These are phyloP conservation scores for Marasmius tenuissimus DNA, from an alignment of 1,284 basidiomycete species.

Conservation along the genomic window DNA sequence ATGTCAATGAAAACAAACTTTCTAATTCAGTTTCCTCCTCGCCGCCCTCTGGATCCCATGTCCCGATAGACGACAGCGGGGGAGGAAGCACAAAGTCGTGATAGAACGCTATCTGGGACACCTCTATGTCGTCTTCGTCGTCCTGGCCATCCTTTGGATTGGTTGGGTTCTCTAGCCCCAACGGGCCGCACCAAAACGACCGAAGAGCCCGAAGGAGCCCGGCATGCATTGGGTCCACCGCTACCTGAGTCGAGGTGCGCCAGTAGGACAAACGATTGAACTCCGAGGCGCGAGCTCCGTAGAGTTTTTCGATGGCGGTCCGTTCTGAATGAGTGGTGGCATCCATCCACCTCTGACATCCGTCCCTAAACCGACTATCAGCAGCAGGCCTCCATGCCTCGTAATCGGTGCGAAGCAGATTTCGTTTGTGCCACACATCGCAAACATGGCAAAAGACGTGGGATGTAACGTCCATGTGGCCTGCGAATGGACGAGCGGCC, in stretches of 20 bases:
- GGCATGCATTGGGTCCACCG: slow-evolving; percentile 9
- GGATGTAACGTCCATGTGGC: not conserved
- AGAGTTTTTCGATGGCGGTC: slow-evolving; percentile 1
- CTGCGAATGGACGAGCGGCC: not conserved
- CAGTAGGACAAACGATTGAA: slow-evolving; percentile 5
- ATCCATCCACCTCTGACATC: not conserved
- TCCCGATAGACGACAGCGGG: not conserved
- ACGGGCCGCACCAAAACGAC: not conserved
- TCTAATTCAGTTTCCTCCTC: not conserved
- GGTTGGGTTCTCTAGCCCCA: slow-evolving; percentile 8
- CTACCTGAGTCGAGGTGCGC: not conserved
- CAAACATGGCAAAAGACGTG: slow-evolving; percentile 1
- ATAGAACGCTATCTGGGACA: slow-evolving; percentile 3
- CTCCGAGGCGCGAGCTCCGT: slow-evolving; percentile 2
- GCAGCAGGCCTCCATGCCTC: not conserved
- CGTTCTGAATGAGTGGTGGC: not conserved
- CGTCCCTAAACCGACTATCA: not conserved
- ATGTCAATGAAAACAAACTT: not conserved
- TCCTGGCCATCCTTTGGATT: not conserved
- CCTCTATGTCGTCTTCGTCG: not conserved
- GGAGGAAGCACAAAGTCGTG: slow-evolving; percentile 7
- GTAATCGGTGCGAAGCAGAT: not conserved
- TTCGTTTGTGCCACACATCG: not conserved
- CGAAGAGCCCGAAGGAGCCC: not conserved
- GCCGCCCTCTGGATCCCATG: no score